Percentiles rank a stretch among this genome's conserved stretches.
Evolutionary conservation across 345 rosid genomes (phyloP).

Genomic region (Erodium maritimum): DNA sequence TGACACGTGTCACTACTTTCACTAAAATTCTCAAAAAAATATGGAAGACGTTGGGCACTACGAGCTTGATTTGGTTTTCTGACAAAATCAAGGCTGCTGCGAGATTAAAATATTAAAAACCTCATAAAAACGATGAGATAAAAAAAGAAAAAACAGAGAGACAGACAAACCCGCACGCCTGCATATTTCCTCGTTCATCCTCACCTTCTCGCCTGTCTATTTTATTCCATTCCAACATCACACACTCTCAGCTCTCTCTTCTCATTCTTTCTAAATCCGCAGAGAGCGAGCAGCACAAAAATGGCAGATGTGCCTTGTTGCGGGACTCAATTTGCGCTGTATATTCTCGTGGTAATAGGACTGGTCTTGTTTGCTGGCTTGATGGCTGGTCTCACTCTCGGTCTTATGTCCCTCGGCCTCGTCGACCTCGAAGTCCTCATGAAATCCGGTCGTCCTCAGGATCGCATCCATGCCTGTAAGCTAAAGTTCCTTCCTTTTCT

Average conservation of each 20-base stretch:
- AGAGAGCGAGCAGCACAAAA: conserved; percentile 1
- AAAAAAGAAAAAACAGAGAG: not conserved
- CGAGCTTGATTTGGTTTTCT: no score
- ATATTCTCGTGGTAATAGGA: conserved; percentile 35
- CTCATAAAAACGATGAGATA: not conserved
- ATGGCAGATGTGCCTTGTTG: conserved; percentile 36
- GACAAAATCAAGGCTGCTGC: no score
- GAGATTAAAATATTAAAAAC: no score
- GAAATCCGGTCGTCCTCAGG: conserved; percentile 82
- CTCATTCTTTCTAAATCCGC: not conserved
- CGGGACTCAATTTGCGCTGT: conserved; percentile 32
- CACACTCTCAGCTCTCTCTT: not conserved
- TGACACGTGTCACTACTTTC: no score
- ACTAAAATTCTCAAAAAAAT: no score
- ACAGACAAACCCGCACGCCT: not conserved
- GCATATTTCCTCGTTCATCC: not conserved
- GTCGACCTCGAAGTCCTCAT: conserved; percentile 96
- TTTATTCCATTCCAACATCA: not conserved
- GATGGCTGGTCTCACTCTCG: conserved; percentile 92
- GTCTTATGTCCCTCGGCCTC: conserved; percentile 88
- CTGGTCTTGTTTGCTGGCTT: conserved; percentile 73
- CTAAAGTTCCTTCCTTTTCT: not conserved
- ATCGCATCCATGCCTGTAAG: conserved; percentile 67
- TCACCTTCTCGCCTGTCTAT: not conserved
- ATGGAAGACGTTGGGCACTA: no score